Evolutionary conservation across 306 rosid genomes (phyloP).

Genomic region (Pyrus betulifolia): DNA sequence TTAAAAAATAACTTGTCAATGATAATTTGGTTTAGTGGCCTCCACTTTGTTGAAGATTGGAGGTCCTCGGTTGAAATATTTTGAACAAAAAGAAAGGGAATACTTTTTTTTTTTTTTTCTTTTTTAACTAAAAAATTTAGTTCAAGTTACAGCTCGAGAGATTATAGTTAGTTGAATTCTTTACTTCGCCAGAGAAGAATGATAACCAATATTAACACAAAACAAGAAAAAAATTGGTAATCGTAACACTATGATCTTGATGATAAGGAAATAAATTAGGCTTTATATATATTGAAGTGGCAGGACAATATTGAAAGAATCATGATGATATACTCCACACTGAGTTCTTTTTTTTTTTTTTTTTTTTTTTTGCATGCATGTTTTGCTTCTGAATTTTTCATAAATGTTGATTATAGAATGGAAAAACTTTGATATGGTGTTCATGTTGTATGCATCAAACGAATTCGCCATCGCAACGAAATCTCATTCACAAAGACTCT

Average conservation of each 20-base stretch:
- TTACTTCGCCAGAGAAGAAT: not conserved
- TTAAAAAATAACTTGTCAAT: not conserved
- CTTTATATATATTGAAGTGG: not conserved
- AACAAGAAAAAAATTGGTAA: no score
- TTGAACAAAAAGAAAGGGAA: not conserved
- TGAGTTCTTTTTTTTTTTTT: not conserved
- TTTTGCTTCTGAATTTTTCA: not conserved
- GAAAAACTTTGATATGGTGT: not conserved
- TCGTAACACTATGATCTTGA: not conserved
- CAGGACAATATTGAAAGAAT: not conserved
- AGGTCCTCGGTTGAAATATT: not conserved
- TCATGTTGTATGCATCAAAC: not conserved
- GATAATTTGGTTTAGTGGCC: not conserved
- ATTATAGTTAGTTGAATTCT: not conserved
- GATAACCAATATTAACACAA: not conserved
- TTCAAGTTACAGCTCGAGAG: not conserved
- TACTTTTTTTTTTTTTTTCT: not conserved
- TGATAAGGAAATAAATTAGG: not conserved
- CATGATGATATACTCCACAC: not conserved
- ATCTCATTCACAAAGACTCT: no score
- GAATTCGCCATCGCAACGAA: no score
- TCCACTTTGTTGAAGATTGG: not conserved
- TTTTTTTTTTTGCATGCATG: not conserved
- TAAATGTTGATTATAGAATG: not conserved
- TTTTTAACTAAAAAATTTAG: not conserved